Base-by-base conservation (phyloP, 2,329 filamentous ascomycete species). In the Fusarium austroafricanum region DNA sequence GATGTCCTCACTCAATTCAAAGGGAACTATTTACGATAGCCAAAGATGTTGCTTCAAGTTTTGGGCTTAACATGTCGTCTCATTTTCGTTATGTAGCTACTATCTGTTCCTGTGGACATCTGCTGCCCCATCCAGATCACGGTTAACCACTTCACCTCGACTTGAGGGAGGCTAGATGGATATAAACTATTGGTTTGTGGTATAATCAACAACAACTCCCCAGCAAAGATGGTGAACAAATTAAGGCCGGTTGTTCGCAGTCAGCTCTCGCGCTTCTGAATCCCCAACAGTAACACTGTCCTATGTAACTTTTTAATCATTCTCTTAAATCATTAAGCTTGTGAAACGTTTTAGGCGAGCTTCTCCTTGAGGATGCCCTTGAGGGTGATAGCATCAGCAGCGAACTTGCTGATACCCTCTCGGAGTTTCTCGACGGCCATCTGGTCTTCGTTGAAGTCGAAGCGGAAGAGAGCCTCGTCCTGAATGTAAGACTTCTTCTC, bases 351-450 rank as follows among this genome's bases (percentile, higher is more conserved):
- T 79, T 83, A 83, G 65, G 81, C 79, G 56, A 98, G 87, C 92
- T 97, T 98, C 83, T 89, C 82, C 87, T 91, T 91, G 78, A 99
- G 87, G 77, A 97, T 94, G 70, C 89, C 87, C 92, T 98, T 98
- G 76, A 99, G 90, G 63, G 93, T 97, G 72, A 94, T 84, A 73
- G 96, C 94, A 78, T 99, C 96, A 74, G 96, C 96, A 61, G 96
- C 95, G 78, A 99, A 99, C 86, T 97, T 97, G 87, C 93, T 96
- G 87, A 99, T 99, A 83, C 96, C 96, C 85, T 99, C 96, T 67
- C 94, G 92, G 75, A 99, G 90, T 92, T 99, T 99, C 91, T 98
- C 94, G 73, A 97, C 93, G 69, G 93, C 96, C 96, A 99, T 99
- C 82, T 95, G 92, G 79, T 99, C 94, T 88, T 99, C 96, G 88